Base-by-base conservation (phyloP, 495 filamentous ascomycete genomes). In the Daldinia grandis region DNA sequence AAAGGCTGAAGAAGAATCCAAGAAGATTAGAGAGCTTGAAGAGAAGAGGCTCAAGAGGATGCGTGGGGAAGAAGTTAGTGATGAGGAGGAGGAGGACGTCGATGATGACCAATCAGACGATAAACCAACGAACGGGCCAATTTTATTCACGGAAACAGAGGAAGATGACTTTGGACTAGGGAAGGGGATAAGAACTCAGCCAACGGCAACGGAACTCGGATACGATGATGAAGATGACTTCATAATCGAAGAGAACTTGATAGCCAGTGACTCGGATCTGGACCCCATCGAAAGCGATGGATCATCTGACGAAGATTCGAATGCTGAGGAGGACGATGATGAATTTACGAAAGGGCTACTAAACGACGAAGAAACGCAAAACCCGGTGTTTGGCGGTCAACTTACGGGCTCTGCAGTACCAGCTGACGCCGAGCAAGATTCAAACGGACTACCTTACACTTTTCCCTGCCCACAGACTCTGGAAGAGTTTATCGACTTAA, bases 201-300 rank as follows among this genome's bases (percentile, higher is more conserved):
- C 76, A 25, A 82, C 75, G 5, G 83, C 76, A 24, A 77, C 79
- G 14, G 83, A 87, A 66, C 74, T 88, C 25, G 80, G 84, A 28
- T 89, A 94, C 31, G 93, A 97, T 67, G 94, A 97, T 69, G 94
- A 98, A 76, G 94, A 97, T 74, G 92, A 97, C 64, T 98, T 98
- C 70, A 61, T 93, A 8, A 90, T 97, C 60, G 95, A 97, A 64
- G 92, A 95, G 62, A 90, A 97, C 57, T 85, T 97, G 1, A 85
- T 97, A 53, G 88, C 88, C 1, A 90, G 85, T 62, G 90, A 84
- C 33, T 90, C 89, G 12, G 88, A 90, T 7, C 68, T 86, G 6
- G 89, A 91, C 21, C 84, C 87, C 7, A 86, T 88, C 62, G 86
- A 82, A 58, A 85, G 84, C 64, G 79, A 83, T 9, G 84, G 80